Evolutionary conservation across 2,329 filamentous ascomycete genomes (phyloP).

Genomic region (Xylariales sp.): DNA sequence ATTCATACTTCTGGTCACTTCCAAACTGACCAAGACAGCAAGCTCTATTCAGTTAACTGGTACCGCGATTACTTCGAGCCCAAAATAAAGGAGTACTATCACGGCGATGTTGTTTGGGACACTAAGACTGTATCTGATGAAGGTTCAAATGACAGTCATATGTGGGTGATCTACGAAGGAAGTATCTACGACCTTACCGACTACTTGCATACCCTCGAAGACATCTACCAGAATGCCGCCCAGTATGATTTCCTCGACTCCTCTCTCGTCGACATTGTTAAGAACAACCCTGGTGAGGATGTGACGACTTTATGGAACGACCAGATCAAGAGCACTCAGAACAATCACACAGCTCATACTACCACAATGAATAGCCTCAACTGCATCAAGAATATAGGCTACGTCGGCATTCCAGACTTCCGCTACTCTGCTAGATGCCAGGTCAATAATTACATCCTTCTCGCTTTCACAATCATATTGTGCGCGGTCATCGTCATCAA

Average conservation of each 20-base stretch:
- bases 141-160: constrained; percentile 61
- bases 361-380: constrained; percentile 62
- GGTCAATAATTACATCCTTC: constrained; percentile 85
- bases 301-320: constrained; percentile 63
- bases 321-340: constrained; percentile 41
- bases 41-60: constrained; percentile 65
- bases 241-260: constrained; percentile 69
- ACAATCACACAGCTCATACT: constrained; percentile 46
- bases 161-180: constrained; percentile 75
- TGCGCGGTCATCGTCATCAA: constrained; percentile 77
- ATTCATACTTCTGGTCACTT: constrained; percentile 66
- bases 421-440: constrained; percentile 70
- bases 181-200: constrained; percentile 85
- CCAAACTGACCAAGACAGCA: constrained; percentile 51
- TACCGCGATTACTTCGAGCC: constrained; percentile 72
- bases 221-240: constrained; percentile 47
- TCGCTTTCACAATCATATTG: constrained; percentile 82
- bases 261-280: constrained; percentile 62
- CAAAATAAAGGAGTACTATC: constrained; percentile 78
- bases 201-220: constrained; percentile 78
- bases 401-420: constrained; percentile 81
- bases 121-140: constrained; percentile 54
- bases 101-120: constrained; percentile 77
- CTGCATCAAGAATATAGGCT: constrained; percentile 81
- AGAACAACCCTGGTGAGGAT: constrained; percentile 73